These are phyloP conservation scores for Fusarium ramigenum DNA, from an alignment of 2,329 filamentous ascomycete species.

Conservation along the genomic window DNA sequence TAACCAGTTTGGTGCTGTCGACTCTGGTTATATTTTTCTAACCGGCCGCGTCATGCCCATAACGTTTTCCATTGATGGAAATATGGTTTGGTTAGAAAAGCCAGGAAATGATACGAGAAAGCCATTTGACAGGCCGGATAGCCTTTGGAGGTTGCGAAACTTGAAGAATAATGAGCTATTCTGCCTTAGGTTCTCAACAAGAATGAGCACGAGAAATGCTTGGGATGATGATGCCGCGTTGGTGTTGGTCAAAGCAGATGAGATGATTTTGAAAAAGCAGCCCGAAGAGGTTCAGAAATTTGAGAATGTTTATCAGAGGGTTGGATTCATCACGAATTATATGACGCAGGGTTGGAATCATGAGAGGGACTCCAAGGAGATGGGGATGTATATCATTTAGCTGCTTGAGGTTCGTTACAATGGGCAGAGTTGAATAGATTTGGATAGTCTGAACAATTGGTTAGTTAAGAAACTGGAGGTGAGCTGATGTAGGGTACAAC, in stretches of 20 bases:
- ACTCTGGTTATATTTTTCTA: conserved; percentile 32
- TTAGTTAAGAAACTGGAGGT: neutral
- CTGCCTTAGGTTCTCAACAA: conserved; percentile 24
- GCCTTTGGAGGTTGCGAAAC: conserved; percentile 16
- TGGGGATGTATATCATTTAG: conserved; percentile 30
- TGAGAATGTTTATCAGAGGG: conserved; percentile 27
- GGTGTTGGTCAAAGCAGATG: conserved; percentile 20
- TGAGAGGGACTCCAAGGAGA: conserved; percentile 13
- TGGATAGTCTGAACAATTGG: too few species aligned
- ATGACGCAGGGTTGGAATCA: conserved; percentile 26
- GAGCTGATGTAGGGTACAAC: rapidly evolving
- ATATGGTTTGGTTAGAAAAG: conserved; percentile 14
- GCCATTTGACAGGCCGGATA: conserved; percentile 25
- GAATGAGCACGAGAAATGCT: conserved; percentile 3
- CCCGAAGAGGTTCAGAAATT: conserved; percentile 19
- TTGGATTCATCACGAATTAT: conserved; percentile 31
- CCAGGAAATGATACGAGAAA: neutral
- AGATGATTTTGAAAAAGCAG: conserved; percentile 10
- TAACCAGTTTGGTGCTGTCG: conserved; percentile 33
- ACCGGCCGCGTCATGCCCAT: conserved; percentile 24
- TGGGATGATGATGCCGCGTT: conserved; percentile 33
- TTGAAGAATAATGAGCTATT: neutral
- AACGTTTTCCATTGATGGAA: neutral
- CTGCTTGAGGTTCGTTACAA: rapidly evolving
- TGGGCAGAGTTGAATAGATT: too few species aligned